These are phyloP conservation scores for Fusarium protoensiforme DNA, from an alignment of 2,329 filamentous ascomycete genomes.

Conservation along the genomic window DNA sequence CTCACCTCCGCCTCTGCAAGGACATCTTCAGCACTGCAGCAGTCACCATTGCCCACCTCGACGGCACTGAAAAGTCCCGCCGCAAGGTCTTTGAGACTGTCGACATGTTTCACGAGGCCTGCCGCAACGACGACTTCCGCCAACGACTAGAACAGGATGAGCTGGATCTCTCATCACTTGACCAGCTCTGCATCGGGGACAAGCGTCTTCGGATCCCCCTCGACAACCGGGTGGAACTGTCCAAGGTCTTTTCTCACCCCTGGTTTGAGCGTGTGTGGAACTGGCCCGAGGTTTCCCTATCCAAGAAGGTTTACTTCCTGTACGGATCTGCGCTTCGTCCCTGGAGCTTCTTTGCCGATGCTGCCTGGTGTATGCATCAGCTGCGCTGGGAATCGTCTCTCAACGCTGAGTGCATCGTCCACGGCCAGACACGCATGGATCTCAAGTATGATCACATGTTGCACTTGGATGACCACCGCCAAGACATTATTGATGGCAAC, in stretches of 20 bases:
- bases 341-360: constrained; percentile 12
- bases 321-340: constrained; percentile 5
- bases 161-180: constrained; percentile 7
- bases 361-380: constrained; percentile 11
- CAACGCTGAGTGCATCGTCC: constrained; percentile 8
- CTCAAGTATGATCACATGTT: constrained; percentile 12
- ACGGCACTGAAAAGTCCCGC: constrained; percentile 5
- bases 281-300: constrained; percentile 13
- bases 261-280: constrained; percentile 12
- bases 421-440: constrained; percentile 10
- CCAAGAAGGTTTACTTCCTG: constrained; percentile 11
- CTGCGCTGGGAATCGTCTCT: constrained; percentile 12
- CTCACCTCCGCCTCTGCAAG: constrained; percentile 10
- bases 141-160: constrained; percentile 2
- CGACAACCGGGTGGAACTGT: constrained; percentile 5
- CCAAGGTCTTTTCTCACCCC: constrained; percentile 10
- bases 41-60: constrained; percentile 9
- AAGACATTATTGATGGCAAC: background rate
- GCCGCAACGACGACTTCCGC: constrained; percentile 8
- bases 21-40: constrained; percentile 6
- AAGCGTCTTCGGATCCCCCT: constrained; percentile 7
- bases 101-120: constrained; percentile 9
- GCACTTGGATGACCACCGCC: constrained; percentile 7
- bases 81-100: constrained; percentile 13
- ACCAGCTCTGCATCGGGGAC: constrained; percentile 7